phyloP scores from a whole-genome alignment of 108 stramenopile genomes.

The Skeletonema marinoi region DNA sequence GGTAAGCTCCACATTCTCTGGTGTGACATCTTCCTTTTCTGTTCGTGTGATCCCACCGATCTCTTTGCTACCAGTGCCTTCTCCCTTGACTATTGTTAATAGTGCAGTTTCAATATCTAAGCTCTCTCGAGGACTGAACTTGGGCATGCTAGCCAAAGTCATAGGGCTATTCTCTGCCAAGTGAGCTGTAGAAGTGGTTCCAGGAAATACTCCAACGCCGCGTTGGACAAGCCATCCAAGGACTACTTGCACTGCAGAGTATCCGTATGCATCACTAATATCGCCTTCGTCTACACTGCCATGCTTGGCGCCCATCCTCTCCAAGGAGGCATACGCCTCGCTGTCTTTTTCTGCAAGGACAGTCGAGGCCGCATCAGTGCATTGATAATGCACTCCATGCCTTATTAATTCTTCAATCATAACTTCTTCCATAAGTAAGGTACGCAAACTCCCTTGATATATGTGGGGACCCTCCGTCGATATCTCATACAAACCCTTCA shows the following conservation, averaged over 20 bases:
- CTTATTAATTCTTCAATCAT: constrained; percentile 62
- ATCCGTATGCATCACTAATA: constrained; percentile 4
- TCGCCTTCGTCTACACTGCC: neutral
- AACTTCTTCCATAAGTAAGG: constrained; percentile 59
- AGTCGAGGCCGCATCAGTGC: constrained; percentile 64
- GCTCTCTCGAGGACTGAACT: constrained; percentile 21
- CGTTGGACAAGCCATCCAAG: constrained; percentile 38
- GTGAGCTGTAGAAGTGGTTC: constrained; percentile 33
- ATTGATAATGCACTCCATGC: constrained; percentile 63
- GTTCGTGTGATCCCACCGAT: neutral
- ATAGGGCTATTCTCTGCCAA: constrained; percentile 33
- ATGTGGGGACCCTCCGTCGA: constrained; percentile 65
- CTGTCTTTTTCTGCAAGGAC: constrained; percentile 21
- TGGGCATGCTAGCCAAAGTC: constrained; percentile 22
- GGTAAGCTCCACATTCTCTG: constrained; percentile 2
- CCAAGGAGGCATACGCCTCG: constrained; percentile 28
- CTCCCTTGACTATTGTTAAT: constrained; percentile 42
- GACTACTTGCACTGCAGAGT: constrained; percentile 35
- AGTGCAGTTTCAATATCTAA: constrained; percentile 48
- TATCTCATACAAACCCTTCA: constrained; percentile 44
- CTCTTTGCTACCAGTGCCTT: constrained; percentile 46
- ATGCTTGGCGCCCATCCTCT: constrained; percentile 36
- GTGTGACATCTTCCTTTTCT: neutral
- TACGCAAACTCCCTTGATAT: constrained; percentile 68
- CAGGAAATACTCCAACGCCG: constrained; percentile 54